phyloP scores from a whole-genome alignment of 202 grass and related monocot species.

The Zoysia matrella region DNA sequence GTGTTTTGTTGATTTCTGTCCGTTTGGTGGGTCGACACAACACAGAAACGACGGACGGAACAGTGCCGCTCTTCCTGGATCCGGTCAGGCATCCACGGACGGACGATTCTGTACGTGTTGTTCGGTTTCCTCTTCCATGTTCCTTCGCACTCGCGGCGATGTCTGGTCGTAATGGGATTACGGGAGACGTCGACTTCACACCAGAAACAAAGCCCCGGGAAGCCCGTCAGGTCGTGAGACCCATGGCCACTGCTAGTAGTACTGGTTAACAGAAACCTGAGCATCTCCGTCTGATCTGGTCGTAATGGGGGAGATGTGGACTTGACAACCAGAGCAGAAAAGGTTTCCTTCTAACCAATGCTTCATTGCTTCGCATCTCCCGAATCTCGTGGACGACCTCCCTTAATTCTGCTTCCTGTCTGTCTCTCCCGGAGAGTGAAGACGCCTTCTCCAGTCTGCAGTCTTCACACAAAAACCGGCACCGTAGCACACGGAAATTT shows the following conservation, averaged over 20 bases:
- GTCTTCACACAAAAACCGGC: too few species aligned
- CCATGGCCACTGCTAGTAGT: too few species aligned
- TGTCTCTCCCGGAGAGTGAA: background rate
- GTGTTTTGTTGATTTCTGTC: background rate
- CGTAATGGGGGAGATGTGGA: constrained; percentile 9
- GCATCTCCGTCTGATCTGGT: background rate
- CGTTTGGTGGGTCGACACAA: constrained; percentile 36
- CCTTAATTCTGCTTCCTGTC: background rate
- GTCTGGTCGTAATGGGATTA: background rate
- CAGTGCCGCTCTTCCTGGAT: too few species aligned
- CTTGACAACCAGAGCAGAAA: constrained; percentile 16
- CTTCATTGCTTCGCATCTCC: background rate
- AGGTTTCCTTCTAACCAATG: background rate
- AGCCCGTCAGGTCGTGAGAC: too few species aligned
- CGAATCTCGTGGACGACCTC: background rate
- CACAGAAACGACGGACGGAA: too few species aligned
- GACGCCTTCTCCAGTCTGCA: too few species aligned
- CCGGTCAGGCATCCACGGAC: background rate
- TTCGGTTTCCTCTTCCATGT: constrained; percentile 2
- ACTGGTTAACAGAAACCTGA: background rate
- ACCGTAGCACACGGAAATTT: too few species aligned
- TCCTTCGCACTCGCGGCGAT: background rate
- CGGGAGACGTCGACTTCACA: constrained; percentile 5
- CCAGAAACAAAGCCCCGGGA: background rate
- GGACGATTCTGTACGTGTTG: constrained; percentile 41